Evolutionary conservation across 805 yeast genomes (phyloP).

Genomic region (Metschnikowia orientalis): DNA sequence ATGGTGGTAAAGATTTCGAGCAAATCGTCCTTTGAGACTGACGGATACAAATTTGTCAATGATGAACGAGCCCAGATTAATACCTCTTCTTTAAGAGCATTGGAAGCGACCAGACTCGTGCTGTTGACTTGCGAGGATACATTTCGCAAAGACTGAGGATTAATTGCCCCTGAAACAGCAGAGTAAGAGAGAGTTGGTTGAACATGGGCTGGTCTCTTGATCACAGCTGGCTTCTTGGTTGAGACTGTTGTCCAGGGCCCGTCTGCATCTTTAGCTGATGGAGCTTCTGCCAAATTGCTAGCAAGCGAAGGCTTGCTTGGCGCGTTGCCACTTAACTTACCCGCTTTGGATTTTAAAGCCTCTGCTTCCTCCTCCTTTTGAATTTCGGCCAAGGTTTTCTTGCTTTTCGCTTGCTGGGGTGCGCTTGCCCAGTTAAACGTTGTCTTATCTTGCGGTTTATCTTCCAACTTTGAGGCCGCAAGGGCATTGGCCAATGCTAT

Average conservation of each 20-base stretch:
- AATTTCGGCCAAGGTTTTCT: constrained; percentile 56
- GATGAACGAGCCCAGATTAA: constrained; percentile 68
- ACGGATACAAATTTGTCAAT: constrained; percentile 62
- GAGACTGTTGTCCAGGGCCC: constrained; percentile 41
- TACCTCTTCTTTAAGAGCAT: constrained; percentile 49
- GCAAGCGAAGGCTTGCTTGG: constrained; percentile 31
- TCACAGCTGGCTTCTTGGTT: constrained; percentile 33
- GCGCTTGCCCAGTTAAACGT: constrained; percentile 43
- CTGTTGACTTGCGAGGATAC: constrained; percentile 32
- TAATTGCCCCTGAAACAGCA: constrained; percentile 22
- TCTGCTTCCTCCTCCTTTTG: constrained; percentile 52
- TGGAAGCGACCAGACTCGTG: constrained; percentile 18
- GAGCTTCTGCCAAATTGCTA: constrained; percentile 27
- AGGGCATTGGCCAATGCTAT: constrained; percentile 17
- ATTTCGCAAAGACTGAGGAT: constrained; percentile 35
- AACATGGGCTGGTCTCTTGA: constrained; percentile 19
- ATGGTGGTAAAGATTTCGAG: constrained; percentile 74
- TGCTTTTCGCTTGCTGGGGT: constrained; percentile 26
- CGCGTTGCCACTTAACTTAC: constrained; percentile 24
- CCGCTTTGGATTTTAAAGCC: constrained; percentile 27
- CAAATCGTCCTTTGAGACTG: constrained; percentile 75
- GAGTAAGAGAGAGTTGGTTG: constrained; percentile 13
- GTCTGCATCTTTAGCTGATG: constrained; percentile 23
- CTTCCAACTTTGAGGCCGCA: constrained; percentile 23
- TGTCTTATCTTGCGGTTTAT: constrained; percentile 20